A percentile compares a stretch with the other conserved stretches of the same genome.
Evolutionary conservation across 2,329 filamentous ascomycete genomes (phyloP).

Genomic region (Apiospora saccharicola): DNA sequence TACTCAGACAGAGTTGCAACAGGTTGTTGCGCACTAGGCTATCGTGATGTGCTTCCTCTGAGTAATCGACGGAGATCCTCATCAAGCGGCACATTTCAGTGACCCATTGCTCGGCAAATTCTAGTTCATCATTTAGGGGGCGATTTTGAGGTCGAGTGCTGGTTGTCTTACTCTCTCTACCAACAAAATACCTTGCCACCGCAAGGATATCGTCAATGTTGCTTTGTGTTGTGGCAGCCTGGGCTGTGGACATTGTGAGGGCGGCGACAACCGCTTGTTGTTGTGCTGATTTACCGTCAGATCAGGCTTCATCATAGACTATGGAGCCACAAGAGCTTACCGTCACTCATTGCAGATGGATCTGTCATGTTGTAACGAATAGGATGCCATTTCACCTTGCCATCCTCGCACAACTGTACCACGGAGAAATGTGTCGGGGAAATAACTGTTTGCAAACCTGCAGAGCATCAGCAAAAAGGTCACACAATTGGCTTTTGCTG

Average conservation of each 20-base stretch:
- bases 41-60: conserved; percentile 75
- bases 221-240: conserved; percentile 52
- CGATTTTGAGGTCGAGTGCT: background rate
- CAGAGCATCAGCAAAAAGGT: conserved; percentile 16
- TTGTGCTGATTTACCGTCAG: conserved; percentile 49
- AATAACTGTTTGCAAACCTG: conserved; percentile 66
- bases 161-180: conserved; percentile 44
- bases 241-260: conserved; percentile 61
- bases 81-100: conserved; percentile 73
- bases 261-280: conserved; percentile 68
- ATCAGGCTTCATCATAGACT: conserved; percentile 30
- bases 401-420: conserved; percentile 65
- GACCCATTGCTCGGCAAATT: conserved; percentile 68
- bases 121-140: conserved; percentile 42
- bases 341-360: conserved; percentile 56
- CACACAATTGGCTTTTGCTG: conserved; percentile 13
- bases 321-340: conserved; percentile 45
- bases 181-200: conserved; percentile 62
- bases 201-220: conserved; percentile 78
- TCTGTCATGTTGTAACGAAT: conserved; percentile 59
- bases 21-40: conserved; percentile 75
- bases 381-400: conserved; percentile 65
- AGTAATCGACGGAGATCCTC: conserved; percentile 81
- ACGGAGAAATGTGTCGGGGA: conserved; percentile 68
- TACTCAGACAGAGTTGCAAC: conserved; percentile 78